Percentiles rank a stretch among this genome's conserved stretches.
Evolutionary conservation across 2,329 filamentous ascomycete genomes (phyloP).

Genomic region (Plectosphaerella sp.): DNA sequence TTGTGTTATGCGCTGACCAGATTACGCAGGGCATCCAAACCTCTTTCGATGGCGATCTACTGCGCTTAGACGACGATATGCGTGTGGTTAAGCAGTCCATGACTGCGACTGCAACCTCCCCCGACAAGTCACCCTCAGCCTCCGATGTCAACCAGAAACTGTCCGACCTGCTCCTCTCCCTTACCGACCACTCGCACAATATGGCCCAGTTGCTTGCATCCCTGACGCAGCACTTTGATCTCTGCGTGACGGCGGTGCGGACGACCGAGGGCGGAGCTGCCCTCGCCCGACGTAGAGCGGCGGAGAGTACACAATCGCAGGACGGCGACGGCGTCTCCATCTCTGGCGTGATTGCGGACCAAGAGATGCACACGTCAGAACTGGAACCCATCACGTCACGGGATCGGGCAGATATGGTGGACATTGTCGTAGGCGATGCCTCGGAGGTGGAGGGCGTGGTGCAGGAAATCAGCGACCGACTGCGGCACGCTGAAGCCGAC

Average conservation of each 20-base stretch:
- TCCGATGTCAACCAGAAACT: constrained; percentile 37
- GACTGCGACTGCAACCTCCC: constrained; percentile 30
- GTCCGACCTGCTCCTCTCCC: constrained; percentile 50
- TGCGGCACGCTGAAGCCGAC: constrained; percentile 71
- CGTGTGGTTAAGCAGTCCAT: constrained; percentile 58
- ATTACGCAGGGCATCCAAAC: constrained; percentile 52
- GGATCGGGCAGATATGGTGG: constrained; percentile 78
- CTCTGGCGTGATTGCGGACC: constrained; percentile 60
- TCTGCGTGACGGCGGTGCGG: constrained; percentile 86
- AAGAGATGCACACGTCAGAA: constrained; percentile 44
- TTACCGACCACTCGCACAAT: constrained; percentile 72
- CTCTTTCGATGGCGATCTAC: constrained; percentile 72
- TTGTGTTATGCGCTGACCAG: neutral
- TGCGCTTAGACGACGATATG: constrained; percentile 71
- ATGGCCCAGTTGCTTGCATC: constrained; percentile 80
- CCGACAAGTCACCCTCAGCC: constrained; percentile 24
- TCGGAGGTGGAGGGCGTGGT: constrained; percentile 63
- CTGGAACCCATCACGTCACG: constrained; percentile 69
- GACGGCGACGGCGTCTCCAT: constrained; percentile 51
- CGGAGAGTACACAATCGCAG: constrained; percentile 53
- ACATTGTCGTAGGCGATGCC: constrained; percentile 70
- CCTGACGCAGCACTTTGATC: constrained; percentile 83
- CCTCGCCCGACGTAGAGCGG: constrained; percentile 62
- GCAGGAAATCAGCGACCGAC: constrained; percentile 67
- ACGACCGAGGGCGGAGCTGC: constrained; percentile 80